Evolutionary conservation across 176 grass and related monocot genomes (phyloP).

Genomic region (Tillandsia fasciculata): DNA sequence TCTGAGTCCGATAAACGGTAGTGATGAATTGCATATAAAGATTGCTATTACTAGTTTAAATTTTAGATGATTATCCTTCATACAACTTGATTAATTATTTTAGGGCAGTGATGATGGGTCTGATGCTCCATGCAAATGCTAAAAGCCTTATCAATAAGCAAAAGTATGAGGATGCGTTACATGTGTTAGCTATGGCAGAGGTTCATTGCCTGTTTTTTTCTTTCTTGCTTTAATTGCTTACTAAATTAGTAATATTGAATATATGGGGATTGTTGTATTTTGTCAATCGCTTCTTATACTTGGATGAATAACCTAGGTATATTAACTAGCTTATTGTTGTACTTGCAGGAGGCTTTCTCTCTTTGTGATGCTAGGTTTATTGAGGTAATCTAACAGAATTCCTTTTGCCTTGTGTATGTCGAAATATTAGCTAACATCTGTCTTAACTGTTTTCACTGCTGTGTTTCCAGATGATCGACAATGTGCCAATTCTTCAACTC

Average conservation of each 20-base stretch:
- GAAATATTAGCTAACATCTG: background rate
- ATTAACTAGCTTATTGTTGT: slow-evolving; percentile 17
- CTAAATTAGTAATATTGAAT: background rate
- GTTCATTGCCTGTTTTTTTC: slow-evolving; percentile 28
- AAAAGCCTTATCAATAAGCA: slow-evolving; percentile 64
- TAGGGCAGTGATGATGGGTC: slow-evolving; percentile 78
- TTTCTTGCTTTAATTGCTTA: background rate
- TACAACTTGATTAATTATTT: slow-evolving; percentile 9
- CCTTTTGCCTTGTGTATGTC: background rate
- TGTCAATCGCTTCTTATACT: background rate
- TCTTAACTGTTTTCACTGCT: background rate
- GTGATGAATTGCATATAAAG: background rate
- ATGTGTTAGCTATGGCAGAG: slow-evolving; percentile 82
- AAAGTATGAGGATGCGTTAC: slow-evolving; percentile 64
- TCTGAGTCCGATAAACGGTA: slow-evolving; percentile 82
- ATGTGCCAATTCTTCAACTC: slow-evolving; percentile 88
- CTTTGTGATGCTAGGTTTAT: slow-evolving; percentile 66
- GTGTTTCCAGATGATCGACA: slow-evolving; percentile 70
- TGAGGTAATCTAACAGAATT: slow-evolving; percentile 45
- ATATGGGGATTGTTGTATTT: background rate
- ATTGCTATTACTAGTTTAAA: background rate
- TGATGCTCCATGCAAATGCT: slow-evolving; percentile 85
- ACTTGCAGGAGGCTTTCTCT: slow-evolving; percentile 80
- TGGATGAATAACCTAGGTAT: background rate
- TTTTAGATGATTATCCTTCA: background rate